phyloP scores from a whole-genome alignment of 2,329 filamentous ascomycete genomes.

The Calonectria henricotiae region DNA sequence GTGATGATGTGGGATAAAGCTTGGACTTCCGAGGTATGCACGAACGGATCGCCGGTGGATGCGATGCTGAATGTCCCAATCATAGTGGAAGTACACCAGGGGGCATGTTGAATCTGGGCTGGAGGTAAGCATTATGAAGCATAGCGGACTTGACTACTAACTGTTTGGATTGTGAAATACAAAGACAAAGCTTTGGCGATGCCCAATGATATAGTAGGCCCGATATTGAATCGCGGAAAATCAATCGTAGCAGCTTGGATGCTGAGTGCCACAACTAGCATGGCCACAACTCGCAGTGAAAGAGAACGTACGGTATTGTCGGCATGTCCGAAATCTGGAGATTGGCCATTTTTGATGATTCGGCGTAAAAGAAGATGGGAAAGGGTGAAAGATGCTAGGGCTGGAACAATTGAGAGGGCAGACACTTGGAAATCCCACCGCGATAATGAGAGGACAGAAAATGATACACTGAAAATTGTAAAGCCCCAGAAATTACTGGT shows the following conservation, averaged over 20 bases:
- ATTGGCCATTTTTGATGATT: background rate
- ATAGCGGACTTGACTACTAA: background rate
- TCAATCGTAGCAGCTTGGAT: background rate
- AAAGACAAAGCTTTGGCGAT: background rate
- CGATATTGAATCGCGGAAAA: background rate
- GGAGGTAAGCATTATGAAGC: background rate
- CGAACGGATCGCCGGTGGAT: constrained; percentile 53
- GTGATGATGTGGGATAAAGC: constrained; percentile 52
- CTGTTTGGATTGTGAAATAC: background rate
- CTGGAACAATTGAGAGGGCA: background rate
- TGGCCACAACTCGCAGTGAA: background rate
- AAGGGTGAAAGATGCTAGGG: background rate
- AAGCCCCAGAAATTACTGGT: background rate
- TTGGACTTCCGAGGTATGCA: constrained; percentile 49
- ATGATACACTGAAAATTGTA: background rate
- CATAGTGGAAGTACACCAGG: constrained; percentile 54
- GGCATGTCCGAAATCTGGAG: background rate
- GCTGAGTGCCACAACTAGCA: background rate
- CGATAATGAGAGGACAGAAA: background rate
- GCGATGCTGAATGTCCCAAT: constrained; percentile 57
- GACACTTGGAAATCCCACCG: background rate
- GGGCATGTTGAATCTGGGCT: background rate
- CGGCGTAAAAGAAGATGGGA: background rate
- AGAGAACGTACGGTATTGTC: background rate
- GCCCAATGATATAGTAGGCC: background rate